Evolutionary conservation across 805 yeast species (phyloP).

Genomic region (Teunomyces gatunensis): DNA sequence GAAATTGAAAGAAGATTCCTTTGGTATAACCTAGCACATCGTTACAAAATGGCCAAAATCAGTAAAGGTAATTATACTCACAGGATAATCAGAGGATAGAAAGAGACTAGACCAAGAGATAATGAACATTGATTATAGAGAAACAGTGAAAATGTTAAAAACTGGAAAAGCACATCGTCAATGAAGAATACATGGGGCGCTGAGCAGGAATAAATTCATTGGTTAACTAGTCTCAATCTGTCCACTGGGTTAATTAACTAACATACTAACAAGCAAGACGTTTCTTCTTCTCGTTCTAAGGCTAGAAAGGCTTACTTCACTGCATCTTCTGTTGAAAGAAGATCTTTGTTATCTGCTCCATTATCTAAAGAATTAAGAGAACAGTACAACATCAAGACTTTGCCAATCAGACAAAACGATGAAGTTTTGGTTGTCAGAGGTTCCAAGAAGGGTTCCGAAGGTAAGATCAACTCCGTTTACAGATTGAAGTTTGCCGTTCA

Average conservation of each 20-base stretch:
- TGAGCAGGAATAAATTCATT: background rate
- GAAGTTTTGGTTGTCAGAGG: conserved; percentile 96
- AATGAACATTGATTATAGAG: background rate
- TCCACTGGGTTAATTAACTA: background rate
- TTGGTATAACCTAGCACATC: conserved; percentile 6
- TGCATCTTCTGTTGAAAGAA: conserved; percentile 95
- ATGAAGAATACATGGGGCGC: background rate
- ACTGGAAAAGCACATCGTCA: background rate
- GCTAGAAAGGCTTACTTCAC: conserved; percentile 99
- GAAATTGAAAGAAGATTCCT: conserved; percentile 3
- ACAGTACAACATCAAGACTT: conserved; percentile 91
- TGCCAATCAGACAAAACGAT: conserved; percentile 98
- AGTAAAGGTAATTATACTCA: conserved; percentile 52
- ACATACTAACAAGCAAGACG: conserved; percentile 64
- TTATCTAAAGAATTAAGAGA: conserved; percentile 98
- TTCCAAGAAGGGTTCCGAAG: conserved; percentile 99
- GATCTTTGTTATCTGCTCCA: conserved; percentile 95
- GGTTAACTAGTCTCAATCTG: background rate
- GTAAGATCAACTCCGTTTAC: conserved; percentile 96
- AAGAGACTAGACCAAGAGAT: background rate
- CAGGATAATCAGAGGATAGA: background rate
- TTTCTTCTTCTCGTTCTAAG: conserved; percentile 98
- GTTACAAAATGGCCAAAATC: conserved; percentile 56
- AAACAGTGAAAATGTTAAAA: background rate
- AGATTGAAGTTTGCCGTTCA: conserved; percentile 97